Conservation (phyloP, 2,329 filamentous ascomycete genomes). For the Fusarium sambucinum region DNA sequence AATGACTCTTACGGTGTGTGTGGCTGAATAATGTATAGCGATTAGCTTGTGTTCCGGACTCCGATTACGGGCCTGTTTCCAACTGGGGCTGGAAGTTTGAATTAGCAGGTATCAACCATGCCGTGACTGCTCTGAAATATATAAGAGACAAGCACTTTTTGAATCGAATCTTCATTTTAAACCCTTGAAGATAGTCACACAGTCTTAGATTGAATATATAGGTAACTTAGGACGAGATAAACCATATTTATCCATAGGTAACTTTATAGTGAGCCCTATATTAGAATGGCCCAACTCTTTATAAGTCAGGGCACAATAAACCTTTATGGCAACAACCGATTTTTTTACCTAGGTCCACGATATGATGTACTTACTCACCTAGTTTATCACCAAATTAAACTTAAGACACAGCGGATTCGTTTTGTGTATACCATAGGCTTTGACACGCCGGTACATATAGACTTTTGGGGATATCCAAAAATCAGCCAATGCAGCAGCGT, state of each 20-base stretch:
- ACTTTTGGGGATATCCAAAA: background rate
- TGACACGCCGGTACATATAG: background rate
- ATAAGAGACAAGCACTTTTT: background rate
- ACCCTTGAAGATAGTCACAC: background rate
- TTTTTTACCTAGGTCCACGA: background rate
- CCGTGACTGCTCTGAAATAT: background rate
- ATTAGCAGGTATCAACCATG: slow-evolving; percentile 3
- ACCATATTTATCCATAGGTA: slow-evolving; percentile 3
- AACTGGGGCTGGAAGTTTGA: background rate
- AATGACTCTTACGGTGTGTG: slow-evolving; percentile 46
- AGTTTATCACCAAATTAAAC: background rate
- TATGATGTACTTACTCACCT: background rate
- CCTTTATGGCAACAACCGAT: background rate
- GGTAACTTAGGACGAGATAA: too few species aligned
- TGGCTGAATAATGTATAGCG: slow-evolving; percentile 40
- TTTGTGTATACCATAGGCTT: background rate
- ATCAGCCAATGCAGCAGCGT: too few species aligned
- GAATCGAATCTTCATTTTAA: slow-evolving; percentile 1
- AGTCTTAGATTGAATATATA: background rate
- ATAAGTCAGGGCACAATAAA: background rate
- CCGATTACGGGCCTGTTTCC: slow-evolving; percentile 33
- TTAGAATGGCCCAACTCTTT: background rate
- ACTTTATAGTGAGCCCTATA: background rate
- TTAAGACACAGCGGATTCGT: background rate
- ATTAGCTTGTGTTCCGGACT: slow-evolving; percentile 18